A percentile compares a stretch with the other conserved stretches of the same genome.
phyloP scores from a whole-genome alignment of 2,329 filamentous ascomycete species.

The Aspergillus sojae region DNA sequence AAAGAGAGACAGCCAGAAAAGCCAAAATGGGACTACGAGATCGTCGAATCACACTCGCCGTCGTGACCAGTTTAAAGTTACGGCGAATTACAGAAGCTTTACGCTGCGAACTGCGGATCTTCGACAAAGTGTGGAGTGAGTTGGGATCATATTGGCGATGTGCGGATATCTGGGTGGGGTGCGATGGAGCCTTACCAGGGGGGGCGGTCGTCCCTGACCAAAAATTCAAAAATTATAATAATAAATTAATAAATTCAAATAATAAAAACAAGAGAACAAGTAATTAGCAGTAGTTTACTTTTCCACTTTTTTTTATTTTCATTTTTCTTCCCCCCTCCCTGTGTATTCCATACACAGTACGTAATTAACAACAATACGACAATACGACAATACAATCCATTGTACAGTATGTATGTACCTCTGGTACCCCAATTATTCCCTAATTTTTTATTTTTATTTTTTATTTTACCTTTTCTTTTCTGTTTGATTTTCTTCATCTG shows the following conservation, averaged over 20 bases:
- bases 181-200: conserved; percentile 28
- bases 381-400: background rate
- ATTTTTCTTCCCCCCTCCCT: background rate
- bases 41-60: conserved; percentile 24
- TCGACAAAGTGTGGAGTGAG: conserved; percentile 31
- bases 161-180: conserved; percentile 28
- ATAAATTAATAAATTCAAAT: conserved; percentile 2
- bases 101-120: conserved; percentile 36
- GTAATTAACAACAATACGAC: background rate
- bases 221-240: conserved; percentile 8
- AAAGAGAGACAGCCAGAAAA: conserved; percentile 17
- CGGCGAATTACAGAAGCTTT: conserved; percentile 34
- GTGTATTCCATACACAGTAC: background rate
- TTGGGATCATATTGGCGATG: conserved; percentile 29
- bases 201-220: conserved; percentile 21
- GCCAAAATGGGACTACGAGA: conserved; percentile 20
- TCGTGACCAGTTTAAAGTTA: conserved; percentile 29
- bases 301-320: background rate
- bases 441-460: background rate
- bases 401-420: background rate
- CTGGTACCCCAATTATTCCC: no score
- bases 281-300: background rate
- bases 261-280: background rate
- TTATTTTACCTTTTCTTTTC: background rate
- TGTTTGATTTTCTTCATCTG: background rate